These are phyloP conservation scores for Arbutus unedo DNA, from an alignment of 148 eudicot species.

Conservation along the genomic window DNA sequence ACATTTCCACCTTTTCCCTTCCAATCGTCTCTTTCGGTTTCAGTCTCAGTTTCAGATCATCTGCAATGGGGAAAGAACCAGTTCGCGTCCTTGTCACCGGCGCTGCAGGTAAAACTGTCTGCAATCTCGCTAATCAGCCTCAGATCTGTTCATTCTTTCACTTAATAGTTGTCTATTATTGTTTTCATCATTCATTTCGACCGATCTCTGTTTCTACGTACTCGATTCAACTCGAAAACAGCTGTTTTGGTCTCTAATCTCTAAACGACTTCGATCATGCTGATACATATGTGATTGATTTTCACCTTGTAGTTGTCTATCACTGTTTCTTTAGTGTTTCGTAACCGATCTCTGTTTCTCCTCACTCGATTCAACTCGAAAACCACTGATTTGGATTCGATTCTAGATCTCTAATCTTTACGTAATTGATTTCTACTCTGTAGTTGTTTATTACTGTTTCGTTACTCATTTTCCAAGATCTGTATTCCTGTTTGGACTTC, in stretches of 20 bases:
- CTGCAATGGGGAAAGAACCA: conserved; percentile 57
- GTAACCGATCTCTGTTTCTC: neutral
- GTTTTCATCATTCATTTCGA: neutral
- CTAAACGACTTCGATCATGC: too few species aligned
- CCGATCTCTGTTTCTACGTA: neutral
- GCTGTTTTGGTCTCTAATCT: neutral
- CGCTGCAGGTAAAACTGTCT: conserved; percentile 55
- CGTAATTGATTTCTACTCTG: neutral
- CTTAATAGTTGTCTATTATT: neutral
- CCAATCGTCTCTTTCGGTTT: neutral
- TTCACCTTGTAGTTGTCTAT: neutral
- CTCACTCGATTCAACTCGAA: neutral
- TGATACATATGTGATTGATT: too few species aligned
- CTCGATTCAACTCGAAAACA: too few species aligned
- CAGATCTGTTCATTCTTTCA: neutral
- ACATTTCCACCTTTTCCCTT: neutral
- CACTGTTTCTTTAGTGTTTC: neutral
- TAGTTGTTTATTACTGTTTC: neutral
- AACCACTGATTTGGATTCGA: neutral
- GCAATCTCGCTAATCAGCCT: neutral
- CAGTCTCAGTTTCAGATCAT: neutral
- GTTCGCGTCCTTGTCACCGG: conserved; percentile 78
- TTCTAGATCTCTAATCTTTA: neutral
- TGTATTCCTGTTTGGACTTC: neutral
- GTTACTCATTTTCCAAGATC: neutral